Evolutionary conservation across 2,329 filamentous ascomycete species (phyloP), one percentile per base, ranked within the genome.

Genomic region (Colletotrichum spaethianum): DNA sequence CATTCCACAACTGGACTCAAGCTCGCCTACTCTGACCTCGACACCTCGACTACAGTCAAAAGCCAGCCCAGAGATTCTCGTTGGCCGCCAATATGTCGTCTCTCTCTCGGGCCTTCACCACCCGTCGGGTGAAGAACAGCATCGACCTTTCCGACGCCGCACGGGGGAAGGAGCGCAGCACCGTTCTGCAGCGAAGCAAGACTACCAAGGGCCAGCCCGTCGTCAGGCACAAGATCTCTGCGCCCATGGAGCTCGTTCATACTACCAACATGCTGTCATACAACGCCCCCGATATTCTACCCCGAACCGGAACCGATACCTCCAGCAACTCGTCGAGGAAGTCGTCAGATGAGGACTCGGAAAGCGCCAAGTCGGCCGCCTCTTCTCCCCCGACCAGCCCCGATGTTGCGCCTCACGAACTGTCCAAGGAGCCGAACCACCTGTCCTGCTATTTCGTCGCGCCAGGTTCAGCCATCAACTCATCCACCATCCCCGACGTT

Each of bases 241-340:
- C 88, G 3, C 96, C 96, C 0, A 88, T 98, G 64, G 92, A 95
- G 82, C 88, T 99, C 74, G 87, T 98, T 60, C 97, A 96, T 72
- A 98, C 96, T 6, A 98, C 96, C 76, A 99, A 98, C 83, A 94
- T 97, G 89, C 92, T 98, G 66, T 95, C 94, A 9, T 98, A 98
- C 88, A 96, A 96, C 79, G 95, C 96, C 12, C 96, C 96, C 62
- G 93, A 98, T 79, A 91, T 98, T 74, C 70, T 56, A 38, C 85
- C 86, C 55, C 87, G 79, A 78, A 80, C 85, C 20, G 77, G 79
- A 20, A 85, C 85, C n/a, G 77, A 80, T n/a, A 84, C 85, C 14
- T 89, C 88, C 48, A 85, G 85, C 79, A 86, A 86, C 77, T 85
- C 83, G 38, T 86, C 88, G 3, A 84, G 82, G 70, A 87, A 88